Percentiles rank a stretch among this genome's conserved stretches.
phyloP scores from a whole-genome alignment of 2,329 filamentous ascomycete genomes.

The Calonectria hongkongensis region DNA sequence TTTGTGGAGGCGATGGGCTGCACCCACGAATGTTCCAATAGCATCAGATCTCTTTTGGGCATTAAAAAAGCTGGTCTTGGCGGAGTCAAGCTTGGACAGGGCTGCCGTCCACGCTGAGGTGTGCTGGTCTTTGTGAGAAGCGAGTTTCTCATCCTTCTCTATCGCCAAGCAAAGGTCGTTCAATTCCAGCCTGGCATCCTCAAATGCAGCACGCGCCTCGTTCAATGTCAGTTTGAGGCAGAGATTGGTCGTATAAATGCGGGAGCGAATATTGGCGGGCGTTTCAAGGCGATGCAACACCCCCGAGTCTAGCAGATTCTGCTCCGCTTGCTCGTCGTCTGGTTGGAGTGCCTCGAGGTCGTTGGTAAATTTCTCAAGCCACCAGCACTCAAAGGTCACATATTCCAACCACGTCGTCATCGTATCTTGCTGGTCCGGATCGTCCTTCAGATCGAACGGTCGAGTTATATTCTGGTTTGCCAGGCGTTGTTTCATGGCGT shows the following conservation, averaged over 20 bases:
- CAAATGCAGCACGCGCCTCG: not conserved
- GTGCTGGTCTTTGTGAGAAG: not conserved
- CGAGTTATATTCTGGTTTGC: not conserved
- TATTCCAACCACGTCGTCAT: slow-evolving; percentile 10
- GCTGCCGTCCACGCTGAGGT: not conserved
- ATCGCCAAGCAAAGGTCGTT: not conserved
- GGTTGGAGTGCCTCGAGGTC: not conserved
- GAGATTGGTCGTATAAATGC: too few species aligned
- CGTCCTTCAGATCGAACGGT: not conserved
- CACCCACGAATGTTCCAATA: not conserved
- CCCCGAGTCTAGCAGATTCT: not conserved
- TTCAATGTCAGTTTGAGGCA: not conserved
- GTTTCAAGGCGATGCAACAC: not conserved
- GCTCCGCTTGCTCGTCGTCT: not conserved
- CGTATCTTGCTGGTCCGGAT: not conserved
- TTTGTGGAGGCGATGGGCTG: not conserved
- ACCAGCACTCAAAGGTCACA: not conserved
- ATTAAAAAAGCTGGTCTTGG: not conserved
- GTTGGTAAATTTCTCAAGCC: not conserved
- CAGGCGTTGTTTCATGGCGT: not conserved
- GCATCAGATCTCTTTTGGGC: too few species aligned
- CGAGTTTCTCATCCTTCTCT: not conserved
- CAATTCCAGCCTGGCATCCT: not conserved
- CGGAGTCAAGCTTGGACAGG: not conserved
- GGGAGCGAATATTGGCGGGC: not conserved